A percentile compares a stretch with the other conserved stretches of the same genome.
phyloP scores from a whole-genome alignment of 352 stramenopile genomes.

The Globisporangium parvum region DNA sequence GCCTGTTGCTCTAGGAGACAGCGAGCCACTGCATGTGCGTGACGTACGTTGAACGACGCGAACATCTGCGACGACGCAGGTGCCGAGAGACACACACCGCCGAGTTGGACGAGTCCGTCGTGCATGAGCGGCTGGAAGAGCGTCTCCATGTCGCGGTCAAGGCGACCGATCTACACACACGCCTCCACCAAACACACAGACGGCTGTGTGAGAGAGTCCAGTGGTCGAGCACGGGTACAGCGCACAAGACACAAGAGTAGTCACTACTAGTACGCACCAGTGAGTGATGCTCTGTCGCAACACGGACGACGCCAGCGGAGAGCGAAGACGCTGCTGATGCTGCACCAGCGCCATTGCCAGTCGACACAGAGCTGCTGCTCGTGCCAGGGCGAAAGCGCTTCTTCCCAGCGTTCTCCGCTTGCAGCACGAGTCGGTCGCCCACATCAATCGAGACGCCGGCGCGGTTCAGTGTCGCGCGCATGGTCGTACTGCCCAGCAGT shows the following conservation, averaged over 20 bases:
- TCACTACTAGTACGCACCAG: constrained; percentile 10
- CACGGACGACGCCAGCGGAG: constrained; percentile 40
- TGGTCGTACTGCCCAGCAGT: constrained; percentile 36
- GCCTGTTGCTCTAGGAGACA: no score
- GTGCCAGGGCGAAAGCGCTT: constrained; percentile 40
- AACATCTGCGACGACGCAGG: constrained; percentile 54
- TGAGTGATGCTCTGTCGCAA: constrained; percentile 37
- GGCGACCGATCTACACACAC: constrained; percentile 40
- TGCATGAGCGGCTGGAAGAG: constrained; percentile 63
- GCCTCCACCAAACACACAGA: neutral
- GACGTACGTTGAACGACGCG: constrained; percentile 49
- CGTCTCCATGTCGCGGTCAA: constrained; percentile 57
- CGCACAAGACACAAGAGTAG: neutral
- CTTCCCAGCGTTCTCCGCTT: constrained; percentile 66
- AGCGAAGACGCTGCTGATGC: constrained; percentile 13
- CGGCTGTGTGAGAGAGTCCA: no score
- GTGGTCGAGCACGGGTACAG: no score
- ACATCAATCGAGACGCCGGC: constrained; percentile 27
- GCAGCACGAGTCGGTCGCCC: constrained; percentile 47
- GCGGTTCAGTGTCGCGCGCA: constrained; percentile 46
- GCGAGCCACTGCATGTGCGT: neutral
- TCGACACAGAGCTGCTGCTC: neutral
- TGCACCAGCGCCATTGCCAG: neutral
- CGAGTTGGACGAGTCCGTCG: constrained; percentile 37
- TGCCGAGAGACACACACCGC: constrained; percentile 37